Conservation (phyloP, 176 grass and related monocot species). For the Saccharum officinarum region DNA sequence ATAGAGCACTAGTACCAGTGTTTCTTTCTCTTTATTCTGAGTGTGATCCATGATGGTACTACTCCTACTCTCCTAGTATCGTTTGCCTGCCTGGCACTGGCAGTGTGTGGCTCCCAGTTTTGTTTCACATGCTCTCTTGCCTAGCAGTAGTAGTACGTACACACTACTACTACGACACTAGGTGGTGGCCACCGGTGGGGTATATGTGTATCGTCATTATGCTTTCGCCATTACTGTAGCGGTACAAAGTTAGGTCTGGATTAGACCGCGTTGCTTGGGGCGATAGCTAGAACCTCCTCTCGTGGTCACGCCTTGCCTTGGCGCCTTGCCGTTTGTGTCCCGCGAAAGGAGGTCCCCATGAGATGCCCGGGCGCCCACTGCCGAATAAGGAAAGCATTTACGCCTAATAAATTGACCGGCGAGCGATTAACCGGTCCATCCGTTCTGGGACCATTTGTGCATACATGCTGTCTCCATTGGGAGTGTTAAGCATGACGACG, state of each 20-base stretch:
- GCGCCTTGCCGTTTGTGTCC: constrained; percentile 1
- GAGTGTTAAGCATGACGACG: not conserved
- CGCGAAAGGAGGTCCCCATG: not conserved
- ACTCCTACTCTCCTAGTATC: too few species aligned
- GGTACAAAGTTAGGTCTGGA: constrained; percentile 23
- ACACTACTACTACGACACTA: too few species aligned
- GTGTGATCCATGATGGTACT: not conserved
- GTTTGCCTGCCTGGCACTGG: not conserved
- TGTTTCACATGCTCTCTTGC: not conserved
- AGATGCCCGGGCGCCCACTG: not conserved
- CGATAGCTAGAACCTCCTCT: not conserved
- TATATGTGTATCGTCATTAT: not conserved
- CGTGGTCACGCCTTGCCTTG: too few species aligned
- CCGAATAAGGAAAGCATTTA: constrained; percentile 43
- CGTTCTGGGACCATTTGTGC: too few species aligned
- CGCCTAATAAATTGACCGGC: constrained; percentile 17
- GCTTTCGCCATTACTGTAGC: constrained; percentile 6
- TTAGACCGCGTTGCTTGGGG: constrained; percentile 10
- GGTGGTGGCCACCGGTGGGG: too few species aligned
- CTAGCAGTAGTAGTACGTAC: too few species aligned
- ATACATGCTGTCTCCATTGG: too few species aligned
- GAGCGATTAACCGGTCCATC: not conserved
- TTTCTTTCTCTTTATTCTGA: not conserved
- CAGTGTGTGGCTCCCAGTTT: too few species aligned
- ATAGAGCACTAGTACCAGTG: not conserved